phyloP scores from a whole-genome alignment of 768 basidiomycete genomes.

The Leccinum subgranulosum region DNA sequence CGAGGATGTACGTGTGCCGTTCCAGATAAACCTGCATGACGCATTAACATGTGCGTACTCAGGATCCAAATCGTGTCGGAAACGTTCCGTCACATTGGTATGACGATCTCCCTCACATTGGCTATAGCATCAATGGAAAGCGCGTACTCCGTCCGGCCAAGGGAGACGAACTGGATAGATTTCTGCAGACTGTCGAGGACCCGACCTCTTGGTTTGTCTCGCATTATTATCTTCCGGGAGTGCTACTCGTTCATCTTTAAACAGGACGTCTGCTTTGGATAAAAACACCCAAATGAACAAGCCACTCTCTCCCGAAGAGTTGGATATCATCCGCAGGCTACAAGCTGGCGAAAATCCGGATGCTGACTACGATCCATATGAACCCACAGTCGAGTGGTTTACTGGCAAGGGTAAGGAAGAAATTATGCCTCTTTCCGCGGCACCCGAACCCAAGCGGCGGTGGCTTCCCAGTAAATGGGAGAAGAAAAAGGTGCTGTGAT shows the following conservation, averaged over 20 bases:
- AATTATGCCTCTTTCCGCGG: conserved; percentile 86
- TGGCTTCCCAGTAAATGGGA: conserved; percentile 99
- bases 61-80: conserved; percentile 95
- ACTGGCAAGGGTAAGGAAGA: conserved; percentile 95
- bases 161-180: conserved; percentile 97
- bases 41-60: conserved; percentile 9
- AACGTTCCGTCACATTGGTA: conserved; percentile 98
- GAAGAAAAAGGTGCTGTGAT: conserved; percentile 81
- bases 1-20: conserved; percentile 66
- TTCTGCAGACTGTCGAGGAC: conserved; percentile 90
- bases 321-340: conserved; percentile 92
- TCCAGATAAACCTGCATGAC: background rate
- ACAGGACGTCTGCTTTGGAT: conserved; percentile 91
- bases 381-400: conserved; percentile 95
- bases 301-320: conserved; percentile 82
- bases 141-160: conserved; percentile 90
- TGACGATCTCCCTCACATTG: conserved; percentile 98
- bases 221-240: background rate
- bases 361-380: conserved; percentile 85
- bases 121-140: conserved; percentile 94
- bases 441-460: conserved; percentile 92
- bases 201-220: conserved; percentile 74
- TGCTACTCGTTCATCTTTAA: background rate
- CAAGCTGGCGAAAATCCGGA: conserved; percentile 92
- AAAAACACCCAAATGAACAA: conserved; percentile 82